Percentiles rank a stretch among this genome's conserved stretches.
These are phyloP conservation scores for Solanum pennellii DNA, from an alignment of 257 asterid genomes.

Conservation along the genomic window DNA sequence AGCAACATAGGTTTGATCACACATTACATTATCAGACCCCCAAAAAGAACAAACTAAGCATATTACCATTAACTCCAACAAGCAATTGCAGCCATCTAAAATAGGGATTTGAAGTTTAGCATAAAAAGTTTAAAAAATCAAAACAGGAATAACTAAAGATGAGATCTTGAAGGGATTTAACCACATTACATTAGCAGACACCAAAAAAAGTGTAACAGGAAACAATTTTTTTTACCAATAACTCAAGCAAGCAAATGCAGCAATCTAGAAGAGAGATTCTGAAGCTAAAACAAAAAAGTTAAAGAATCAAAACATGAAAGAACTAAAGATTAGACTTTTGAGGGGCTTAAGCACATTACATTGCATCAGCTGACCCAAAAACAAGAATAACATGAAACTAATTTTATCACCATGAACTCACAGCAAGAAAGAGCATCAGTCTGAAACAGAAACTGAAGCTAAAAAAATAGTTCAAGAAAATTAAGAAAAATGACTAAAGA, in stretches of 20 bases:
- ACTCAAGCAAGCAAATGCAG: neutral
- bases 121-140: neutral
- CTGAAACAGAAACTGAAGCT: neutral
- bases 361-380: neutral
- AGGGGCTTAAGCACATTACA: conserved; percentile 24
- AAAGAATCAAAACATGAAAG: neutral
- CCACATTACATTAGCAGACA: neutral
- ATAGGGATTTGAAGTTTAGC: neutral
- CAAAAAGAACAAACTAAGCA: neutral
- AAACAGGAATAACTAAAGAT: conserved; percentile 6
- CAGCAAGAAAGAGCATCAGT: neutral
- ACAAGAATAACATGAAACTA: neutral
- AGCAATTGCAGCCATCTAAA: neutral
- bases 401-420: neutral
- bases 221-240: neutral
- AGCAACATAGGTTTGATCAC: neutral
- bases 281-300: neutral
- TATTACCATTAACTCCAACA: neutral
- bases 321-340: conserved; percentile 17
- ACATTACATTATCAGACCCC: conserved; percentile 18
- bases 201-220: neutral
- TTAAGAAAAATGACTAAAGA: neutral
- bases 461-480: neutral
- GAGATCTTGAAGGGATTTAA: conserved; percentile 33
- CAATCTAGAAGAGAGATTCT: neutral